A percentile compares a stretch with the other conserved stretches of the same genome.
These are phyloP conservation scores for Pseudogymnoascus sp. DNA, from an alignment of 2,329 filamentous ascomycete species.

Conservation along the genomic window DNA sequence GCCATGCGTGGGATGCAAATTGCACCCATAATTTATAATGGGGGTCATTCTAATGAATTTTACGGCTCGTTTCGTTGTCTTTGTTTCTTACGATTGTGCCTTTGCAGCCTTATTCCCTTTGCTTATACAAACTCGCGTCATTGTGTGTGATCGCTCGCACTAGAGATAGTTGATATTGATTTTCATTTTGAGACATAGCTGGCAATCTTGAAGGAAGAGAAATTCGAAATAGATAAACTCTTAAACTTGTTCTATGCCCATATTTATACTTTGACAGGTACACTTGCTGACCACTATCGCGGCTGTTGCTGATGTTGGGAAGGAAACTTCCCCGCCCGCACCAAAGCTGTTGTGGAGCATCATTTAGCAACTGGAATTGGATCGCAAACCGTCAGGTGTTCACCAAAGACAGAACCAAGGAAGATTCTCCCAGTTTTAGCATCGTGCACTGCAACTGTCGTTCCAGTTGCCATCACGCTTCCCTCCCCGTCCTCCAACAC, in stretches of 20 bases:
- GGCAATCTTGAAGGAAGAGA: neutral
- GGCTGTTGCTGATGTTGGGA: neutral
- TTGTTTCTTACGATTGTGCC: neutral
- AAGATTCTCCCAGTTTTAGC: conserved; percentile 27
- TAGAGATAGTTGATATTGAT: neutral
- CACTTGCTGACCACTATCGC: no score
- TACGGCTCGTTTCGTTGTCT: neutral
- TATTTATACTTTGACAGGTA: no score
- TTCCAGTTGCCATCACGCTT: conserved; percentile 20
- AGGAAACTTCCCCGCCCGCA: neutral
- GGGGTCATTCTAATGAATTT: neutral
- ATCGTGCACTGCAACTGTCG: conserved; percentile 28
- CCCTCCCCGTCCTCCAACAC: conserved; percentile 31
- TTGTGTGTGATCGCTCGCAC: neutral
- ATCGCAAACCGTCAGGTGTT: conserved; percentile 23
- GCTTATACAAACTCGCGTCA: neutral
- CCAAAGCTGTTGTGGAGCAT: neutral
- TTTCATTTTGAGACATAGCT: neutral
- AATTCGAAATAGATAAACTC: neutral
- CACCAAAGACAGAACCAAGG: conserved; percentile 22
- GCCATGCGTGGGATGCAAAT: conserved; percentile 9
- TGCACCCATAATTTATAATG: neutral
- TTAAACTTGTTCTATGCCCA: neutral
- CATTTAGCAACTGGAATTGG: neutral
- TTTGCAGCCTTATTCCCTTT: neutral